These are phyloP conservation scores for Calycina marina DNA, from an alignment of 2,329 filamentous ascomycete genomes.

Conservation along the genomic window DNA sequence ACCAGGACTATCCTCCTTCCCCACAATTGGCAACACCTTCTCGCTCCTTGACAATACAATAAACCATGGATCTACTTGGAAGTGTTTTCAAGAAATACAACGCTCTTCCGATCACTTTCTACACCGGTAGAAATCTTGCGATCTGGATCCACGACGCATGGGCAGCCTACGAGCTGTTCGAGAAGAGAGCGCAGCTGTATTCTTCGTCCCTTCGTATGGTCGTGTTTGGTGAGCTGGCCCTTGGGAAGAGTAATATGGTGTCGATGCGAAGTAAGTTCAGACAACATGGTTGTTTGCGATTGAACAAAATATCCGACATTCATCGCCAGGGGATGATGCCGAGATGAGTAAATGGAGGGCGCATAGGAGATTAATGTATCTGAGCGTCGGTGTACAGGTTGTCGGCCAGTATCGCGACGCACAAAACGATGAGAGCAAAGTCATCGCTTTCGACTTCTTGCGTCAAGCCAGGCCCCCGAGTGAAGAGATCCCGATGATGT, in stretches of 20 bases:
- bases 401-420: slow-evolving; percentile 30
- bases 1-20: slow-evolving; percentile 30
- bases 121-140: slow-evolving; percentile 31
- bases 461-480: too few relatives aligned
- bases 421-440: slow-evolving; percentile 33
- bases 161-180: slow-evolving; percentile 29
- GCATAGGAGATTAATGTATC: slow-evolving; percentile 28
- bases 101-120: slow-evolving; percentile 32
- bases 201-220: slow-evolving; percentile 30
- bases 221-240: slow-evolving; percentile 29
- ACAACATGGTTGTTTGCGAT: neutral
- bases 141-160: slow-evolving; percentile 30
- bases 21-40: slow-evolving; percentile 28
- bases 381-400: slow-evolving; percentile 29
- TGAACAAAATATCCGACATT: neutral
- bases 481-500: too few relatives aligned
- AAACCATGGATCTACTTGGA: slow-evolving; percentile 28
- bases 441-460: slow-evolving; percentile 30
- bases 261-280: slow-evolving; percentile 31
- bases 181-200: slow-evolving; percentile 29
- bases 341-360: slow-evolving; percentile 26
- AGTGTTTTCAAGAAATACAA: slow-evolving; percentile 27
- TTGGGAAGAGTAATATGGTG: slow-evolving; percentile 29
- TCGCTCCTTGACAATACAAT: slow-evolving; percentile 17
- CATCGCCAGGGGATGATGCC: neutral